These are phyloP conservation scores for Pichia kluyveri DNA, from an alignment of 805 yeast species.

Conservation along the genomic window DNA sequence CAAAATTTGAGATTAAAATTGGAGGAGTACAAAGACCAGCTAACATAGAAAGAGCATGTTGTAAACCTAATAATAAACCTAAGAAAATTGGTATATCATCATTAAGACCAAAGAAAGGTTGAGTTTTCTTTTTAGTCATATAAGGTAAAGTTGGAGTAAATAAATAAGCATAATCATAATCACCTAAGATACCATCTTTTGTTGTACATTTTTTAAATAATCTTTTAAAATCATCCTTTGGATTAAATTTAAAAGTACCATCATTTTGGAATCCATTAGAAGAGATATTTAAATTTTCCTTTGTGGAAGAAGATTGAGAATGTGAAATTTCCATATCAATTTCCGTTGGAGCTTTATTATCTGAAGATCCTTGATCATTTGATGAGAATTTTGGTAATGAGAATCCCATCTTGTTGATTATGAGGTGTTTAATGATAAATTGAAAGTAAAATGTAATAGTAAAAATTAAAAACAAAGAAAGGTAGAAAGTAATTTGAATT, in stretches of 20 bases:
- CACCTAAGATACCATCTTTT: slow-evolving; percentile 76
- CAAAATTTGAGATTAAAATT: slow-evolving; percentile 54
- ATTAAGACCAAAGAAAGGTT: slow-evolving; percentile 78
- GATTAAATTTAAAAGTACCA: neutral
- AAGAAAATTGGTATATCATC: slow-evolving; percentile 74
- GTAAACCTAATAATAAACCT: slow-evolving; percentile 74
- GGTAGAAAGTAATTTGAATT: too few relatives aligned
- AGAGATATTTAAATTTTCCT: neutral
- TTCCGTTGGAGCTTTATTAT: too few relatives aligned
- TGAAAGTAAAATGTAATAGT: too few relatives aligned
- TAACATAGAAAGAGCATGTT: slow-evolving; percentile 83
- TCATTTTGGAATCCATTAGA: neutral
- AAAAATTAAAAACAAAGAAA: too few relatives aligned
- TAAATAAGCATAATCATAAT: slow-evolving; percentile 70
- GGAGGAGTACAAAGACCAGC: slow-evolving; percentile 90
- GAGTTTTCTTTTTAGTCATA: slow-evolving; percentile 36
- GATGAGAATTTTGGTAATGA: slow-evolving; percentile 1
- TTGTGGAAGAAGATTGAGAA: neutral
- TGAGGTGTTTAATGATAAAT: too few relatives aligned
- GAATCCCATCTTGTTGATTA: slow-evolving; percentile 1
- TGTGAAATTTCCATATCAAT: neutral
- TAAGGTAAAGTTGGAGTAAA: slow-evolving; percentile 81
- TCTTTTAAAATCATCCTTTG: neutral
- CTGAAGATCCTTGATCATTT: neutral
- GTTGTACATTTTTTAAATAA: slow-evolving; percentile 39